Conservation (phyloP, 1,139 yeast species). For the Sugiyamaella japonica region DNA sequence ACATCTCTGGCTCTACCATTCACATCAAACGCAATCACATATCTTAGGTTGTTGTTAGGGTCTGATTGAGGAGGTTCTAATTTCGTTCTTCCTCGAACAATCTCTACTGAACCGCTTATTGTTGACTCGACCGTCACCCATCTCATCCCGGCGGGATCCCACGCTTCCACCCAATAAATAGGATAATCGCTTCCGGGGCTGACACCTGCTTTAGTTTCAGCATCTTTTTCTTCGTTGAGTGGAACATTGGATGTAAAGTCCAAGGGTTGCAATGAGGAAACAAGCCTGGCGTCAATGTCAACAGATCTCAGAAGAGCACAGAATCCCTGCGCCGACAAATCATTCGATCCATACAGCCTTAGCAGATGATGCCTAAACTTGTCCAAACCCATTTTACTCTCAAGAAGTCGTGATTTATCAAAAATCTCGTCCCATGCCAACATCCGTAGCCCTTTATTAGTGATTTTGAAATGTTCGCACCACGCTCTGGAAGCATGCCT, state of each 20-base stretch:
- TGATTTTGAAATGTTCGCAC: conserved; percentile 56
- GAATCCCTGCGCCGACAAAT: conserved; percentile 84
- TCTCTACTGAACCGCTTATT: conserved; percentile 62
- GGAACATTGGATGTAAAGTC: conserved; percentile 60
- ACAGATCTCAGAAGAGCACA: conserved; percentile 70
- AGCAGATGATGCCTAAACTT: conserved; percentile 31
- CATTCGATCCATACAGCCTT: conserved; percentile 60
- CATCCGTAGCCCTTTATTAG: conserved; percentile 47
- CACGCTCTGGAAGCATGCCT: conserved; percentile 63
- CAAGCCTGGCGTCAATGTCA: conserved; percentile 70
- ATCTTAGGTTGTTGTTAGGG: conserved; percentile 59
- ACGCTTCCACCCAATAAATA: conserved; percentile 90
- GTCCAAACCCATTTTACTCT: conserved; percentile 26
- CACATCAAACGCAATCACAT: conserved; percentile 75
- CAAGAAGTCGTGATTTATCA: conserved; percentile 31
- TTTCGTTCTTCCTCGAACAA: conserved; percentile 60
- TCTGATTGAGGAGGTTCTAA: conserved; percentile 77
- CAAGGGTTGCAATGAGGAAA: conserved; percentile 85
- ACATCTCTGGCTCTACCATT: conserved; percentile 72
- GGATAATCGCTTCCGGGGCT: conserved; percentile 49
- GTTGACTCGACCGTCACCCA: conserved; percentile 91
- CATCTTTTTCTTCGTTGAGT: conserved; percentile 17
- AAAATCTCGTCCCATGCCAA: conserved; percentile 62
- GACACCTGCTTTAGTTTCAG: conserved; percentile 15
- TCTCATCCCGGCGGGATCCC: conserved; percentile 68